Conservation (phyloP, 208 protist species). For the Balamuthia mandrillaris region DNA sequence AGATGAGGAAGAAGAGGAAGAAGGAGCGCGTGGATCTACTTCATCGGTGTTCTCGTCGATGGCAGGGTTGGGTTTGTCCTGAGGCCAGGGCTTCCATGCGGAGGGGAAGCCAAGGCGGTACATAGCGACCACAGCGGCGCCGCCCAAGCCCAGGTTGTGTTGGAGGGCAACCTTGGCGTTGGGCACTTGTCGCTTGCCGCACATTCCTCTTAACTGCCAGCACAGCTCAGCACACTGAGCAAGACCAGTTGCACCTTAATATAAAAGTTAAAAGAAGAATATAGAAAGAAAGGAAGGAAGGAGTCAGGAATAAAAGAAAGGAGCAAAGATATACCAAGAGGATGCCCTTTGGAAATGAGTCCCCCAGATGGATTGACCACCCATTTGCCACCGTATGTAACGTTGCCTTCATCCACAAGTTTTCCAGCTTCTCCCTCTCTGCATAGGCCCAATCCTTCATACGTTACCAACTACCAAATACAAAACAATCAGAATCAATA, state of each 20-base stretch:
- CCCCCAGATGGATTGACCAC: slow-evolving; percentile 62
- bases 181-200: slow-evolving; percentile 47
- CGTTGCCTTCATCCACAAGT: slow-evolving; percentile 44
- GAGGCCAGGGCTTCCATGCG: background rate
- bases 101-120: slow-evolving; percentile 2
- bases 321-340: too few species aligned
- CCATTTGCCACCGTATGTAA: slow-evolving; percentile 63
- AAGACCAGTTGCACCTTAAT: slow-evolving; percentile 42
- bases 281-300: too few species aligned
- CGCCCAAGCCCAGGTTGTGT: slow-evolving; percentile 54
- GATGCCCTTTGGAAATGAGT: slow-evolving; percentile 58
- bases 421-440: slow-evolving; percentile 35
- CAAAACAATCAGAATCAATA: background rate
- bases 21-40: background rate
- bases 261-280: too few species aligned
- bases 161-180: slow-evolving; percentile 45
- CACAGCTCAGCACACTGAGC: slow-evolving; percentile 47
- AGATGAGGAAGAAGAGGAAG: background rate
- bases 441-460: slow-evolving; percentile 53
- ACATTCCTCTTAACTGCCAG: slow-evolving; percentile 50
- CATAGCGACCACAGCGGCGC: slow-evolving; percentile 10
- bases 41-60: slow-evolving; percentile 6
- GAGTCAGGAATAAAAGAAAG: too few species aligned
- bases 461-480: slow-evolving; percentile 3
- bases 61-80: slow-evolving; percentile 16